phyloP scores from a whole-genome alignment of 129 eudicot species.

The Chrysanthemum lavandulifolium region DNA sequence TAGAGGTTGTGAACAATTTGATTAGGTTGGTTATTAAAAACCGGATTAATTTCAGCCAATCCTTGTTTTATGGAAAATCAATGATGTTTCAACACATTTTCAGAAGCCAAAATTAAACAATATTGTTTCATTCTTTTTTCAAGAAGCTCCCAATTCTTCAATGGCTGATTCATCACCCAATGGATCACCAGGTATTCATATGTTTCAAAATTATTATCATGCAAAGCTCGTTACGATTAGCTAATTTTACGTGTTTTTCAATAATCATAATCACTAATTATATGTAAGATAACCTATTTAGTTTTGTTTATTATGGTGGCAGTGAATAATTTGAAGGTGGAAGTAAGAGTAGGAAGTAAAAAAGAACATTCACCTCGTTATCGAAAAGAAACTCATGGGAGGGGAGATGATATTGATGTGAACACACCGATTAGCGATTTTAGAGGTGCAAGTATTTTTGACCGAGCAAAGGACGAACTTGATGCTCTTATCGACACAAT shows the following conservation, averaged over 20 bases:
- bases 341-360: conserved; percentile 38
- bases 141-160: conserved; percentile 13
- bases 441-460: conserved; percentile 58
- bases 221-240: background rate
- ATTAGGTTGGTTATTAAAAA: background rate
- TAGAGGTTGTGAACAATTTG: background rate
- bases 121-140: background rate
- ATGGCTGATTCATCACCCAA: conserved; percentile 23
- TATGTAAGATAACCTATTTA: background rate
- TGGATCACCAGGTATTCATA: conserved; percentile 17
- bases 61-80: conserved; percentile 19
- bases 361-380: conserved; percentile 43
- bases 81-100: conserved; percentile 9
- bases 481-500: conserved; percentile 57
- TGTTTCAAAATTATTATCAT: background rate
- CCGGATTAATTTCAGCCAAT: background rate
- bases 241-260: no score
- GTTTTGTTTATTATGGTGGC: background rate
- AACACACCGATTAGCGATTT: conserved; percentile 53
- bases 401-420: conserved; percentile 49
- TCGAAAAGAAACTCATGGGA: conserved; percentile 63
- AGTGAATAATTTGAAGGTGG: conserved; percentile 19
- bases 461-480: conserved; percentile 66
- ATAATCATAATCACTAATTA: no score
- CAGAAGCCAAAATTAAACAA: conserved; percentile 10